A percentile compares a stretch with the other conserved stretches of the same genome.
Evolutionary conservation across 1,284 basidiomycete genomes (phyloP).

Genomic region (Ceratobasidium sp.): DNA sequence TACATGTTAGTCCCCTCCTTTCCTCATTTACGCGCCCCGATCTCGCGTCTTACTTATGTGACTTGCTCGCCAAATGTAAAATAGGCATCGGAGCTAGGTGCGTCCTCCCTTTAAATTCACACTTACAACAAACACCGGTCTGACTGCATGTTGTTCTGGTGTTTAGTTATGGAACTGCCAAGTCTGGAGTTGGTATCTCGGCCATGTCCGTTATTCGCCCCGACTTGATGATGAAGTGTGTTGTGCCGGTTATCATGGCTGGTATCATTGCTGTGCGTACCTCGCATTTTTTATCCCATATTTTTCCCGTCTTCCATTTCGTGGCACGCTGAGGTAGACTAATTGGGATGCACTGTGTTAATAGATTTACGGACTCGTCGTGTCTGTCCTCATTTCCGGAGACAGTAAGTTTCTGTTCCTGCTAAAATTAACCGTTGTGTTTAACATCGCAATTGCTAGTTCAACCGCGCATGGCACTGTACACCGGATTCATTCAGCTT

Average conservation of each 20-base stretch:
- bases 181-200: slow-evolving; percentile 98
- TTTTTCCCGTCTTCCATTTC: neutral
- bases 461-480: slow-evolving; percentile 65
- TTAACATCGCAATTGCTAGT: too few relatives aligned
- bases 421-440: neutral
- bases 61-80: slow-evolving; percentile 3
- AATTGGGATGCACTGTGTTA: neutral
- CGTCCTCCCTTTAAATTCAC: slow-evolving; percentile 50
- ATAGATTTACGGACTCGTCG: slow-evolving; percentile 86
- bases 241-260: slow-evolving; percentile 98
- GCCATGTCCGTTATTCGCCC: slow-evolving; percentile 97
- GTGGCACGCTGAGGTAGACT: too few relatives aligned
- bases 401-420: slow-evolving; percentile 66
- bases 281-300: slow-evolving; percentile 22
- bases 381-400: slow-evolving; percentile 86
- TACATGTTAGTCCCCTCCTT: slow-evolving; percentile 79
- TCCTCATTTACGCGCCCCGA: neutral
- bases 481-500: slow-evolving; percentile 87
- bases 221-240: slow-evolving; percentile 95
- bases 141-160: slow-evolving; percentile 42
- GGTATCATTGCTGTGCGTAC: slow-evolving; percentile 93
- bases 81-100: slow-evolving; percentile 80
- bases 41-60: slow-evolving; percentile 14
- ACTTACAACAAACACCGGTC: neutral
- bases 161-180: slow-evolving; percentile 85